phyloP scores from a whole-genome alignment of 306 rosid genomes.

The Prunus mira region DNA sequence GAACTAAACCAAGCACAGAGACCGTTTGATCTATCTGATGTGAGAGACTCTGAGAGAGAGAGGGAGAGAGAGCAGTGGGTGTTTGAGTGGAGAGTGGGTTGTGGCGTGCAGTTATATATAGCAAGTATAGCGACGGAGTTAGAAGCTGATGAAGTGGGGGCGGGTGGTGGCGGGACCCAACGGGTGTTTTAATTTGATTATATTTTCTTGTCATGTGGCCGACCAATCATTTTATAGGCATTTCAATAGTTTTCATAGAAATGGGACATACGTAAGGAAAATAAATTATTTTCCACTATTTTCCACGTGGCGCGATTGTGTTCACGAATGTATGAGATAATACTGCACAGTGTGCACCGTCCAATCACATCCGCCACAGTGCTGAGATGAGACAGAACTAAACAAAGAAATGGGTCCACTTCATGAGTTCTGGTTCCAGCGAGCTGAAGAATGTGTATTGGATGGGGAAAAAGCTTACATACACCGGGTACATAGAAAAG shows the following conservation, averaged over 20 bases:
- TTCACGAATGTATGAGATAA: conserved; percentile 11
- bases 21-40: neutral
- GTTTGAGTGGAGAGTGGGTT: neutral
- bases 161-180: conserved; percentile 32
- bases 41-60: neutral
- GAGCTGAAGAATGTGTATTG: too few relatives aligned
- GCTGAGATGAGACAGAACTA: neutral
- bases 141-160: neutral
- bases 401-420: neutral
- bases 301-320: conserved; percentile 20
- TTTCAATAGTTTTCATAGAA: neutral
- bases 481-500: too few relatives aligned
- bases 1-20: neutral
- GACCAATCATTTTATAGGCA: conserved; percentile 24
- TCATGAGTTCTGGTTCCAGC: neutral
- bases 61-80: neutral
- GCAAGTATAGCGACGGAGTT: neutral
- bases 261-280: neutral
- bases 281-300: neutral
- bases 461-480: too few relatives aligned
- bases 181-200: neutral
- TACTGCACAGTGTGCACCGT: neutral
- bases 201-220: conserved; percentile 16
- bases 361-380: conserved; percentile 16
- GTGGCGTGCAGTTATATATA: conserved; percentile 5